Conservation (phyloP, 2,329 filamentous ascomycete species). For the Exserohilum rostratum region DNA sequence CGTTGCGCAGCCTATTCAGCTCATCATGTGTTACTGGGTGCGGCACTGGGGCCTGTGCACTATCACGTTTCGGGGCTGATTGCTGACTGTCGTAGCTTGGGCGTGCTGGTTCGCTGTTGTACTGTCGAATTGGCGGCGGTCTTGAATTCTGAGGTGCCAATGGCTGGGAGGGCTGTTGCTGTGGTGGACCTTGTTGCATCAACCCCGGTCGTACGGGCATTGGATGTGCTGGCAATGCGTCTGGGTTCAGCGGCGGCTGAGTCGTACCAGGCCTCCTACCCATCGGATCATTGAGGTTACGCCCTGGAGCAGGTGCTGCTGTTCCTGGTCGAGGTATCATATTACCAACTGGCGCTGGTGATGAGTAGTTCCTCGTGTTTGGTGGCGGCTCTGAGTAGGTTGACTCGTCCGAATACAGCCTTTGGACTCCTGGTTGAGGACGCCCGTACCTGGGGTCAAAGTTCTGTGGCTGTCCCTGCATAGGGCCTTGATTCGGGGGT, state of each 20-base stretch:
- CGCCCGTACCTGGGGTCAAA: slow-evolving; percentile 39
- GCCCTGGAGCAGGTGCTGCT: slow-evolving; percentile 37
- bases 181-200: slow-evolving; percentile 41
- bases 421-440: slow-evolving; percentile 39
- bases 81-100: slow-evolving; percentile 37
- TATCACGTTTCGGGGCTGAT: slow-evolving; percentile 25
- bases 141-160: slow-evolving; percentile 41
- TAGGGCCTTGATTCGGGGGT: slow-evolving; percentile 25
- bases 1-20: slow-evolving; percentile 73
- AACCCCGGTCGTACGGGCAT: slow-evolving; percentile 61
- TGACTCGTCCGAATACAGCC: slow-evolving; percentile 44
- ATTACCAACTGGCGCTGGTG: slow-evolving; percentile 34
- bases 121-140: slow-evolving; percentile 61
- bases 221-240: slow-evolving; percentile 63
- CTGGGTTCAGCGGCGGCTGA: slow-evolving; percentile 54
- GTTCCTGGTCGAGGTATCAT: slow-evolving; percentile 40
- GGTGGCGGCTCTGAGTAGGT: slow-evolving; percentile 46
- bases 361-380: slow-evolving; percentile 35
- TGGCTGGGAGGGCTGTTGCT: slow-evolving; percentile 30
- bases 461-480: slow-evolving; percentile 25
- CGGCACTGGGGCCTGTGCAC: slow-evolving; percentile 30
- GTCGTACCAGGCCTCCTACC: slow-evolving; percentile 49
- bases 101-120: slow-evolving; percentile 52
- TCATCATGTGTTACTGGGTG: slow-evolving; percentile 77
- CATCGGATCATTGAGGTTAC: slow-evolving; percentile 36